phyloP scores from a whole-genome alignment of 768 basidiomycete genomes.

The Serpula lacrymans region DNA sequence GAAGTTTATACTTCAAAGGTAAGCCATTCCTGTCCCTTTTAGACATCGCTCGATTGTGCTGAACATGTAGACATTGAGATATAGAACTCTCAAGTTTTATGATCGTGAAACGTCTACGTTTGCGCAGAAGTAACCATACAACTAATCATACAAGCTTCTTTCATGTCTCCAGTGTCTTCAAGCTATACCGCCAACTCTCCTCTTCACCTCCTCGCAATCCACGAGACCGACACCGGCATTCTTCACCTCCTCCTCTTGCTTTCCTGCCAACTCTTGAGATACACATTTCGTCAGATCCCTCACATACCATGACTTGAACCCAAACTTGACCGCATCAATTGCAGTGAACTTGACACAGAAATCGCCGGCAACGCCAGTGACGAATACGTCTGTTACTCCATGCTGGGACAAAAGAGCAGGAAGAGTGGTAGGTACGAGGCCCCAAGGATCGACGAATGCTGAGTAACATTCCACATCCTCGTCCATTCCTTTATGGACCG shows the following conservation, averaged over 20 bases:
- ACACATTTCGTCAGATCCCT: slow-evolving; percentile 46
- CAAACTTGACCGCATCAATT: slow-evolving; percentile 47
- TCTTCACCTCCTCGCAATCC: slow-evolving; percentile 26
- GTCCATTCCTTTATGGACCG: slow-evolving; percentile 56
- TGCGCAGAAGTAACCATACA: too few species aligned
- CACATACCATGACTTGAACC: slow-evolving; percentile 49
- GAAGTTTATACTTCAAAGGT: too few species aligned
- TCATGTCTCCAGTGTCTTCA: too few species aligned
- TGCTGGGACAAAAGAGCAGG: slow-evolving; percentile 36
- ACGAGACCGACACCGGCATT: slow-evolving; percentile 32
- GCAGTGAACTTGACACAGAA: slow-evolving; percentile 69
- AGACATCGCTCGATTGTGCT: too few species aligned
- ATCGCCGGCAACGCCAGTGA: slow-evolving; percentile 73
- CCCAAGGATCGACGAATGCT: slow-evolving; percentile 67
- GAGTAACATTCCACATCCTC: slow-evolving; percentile 72
- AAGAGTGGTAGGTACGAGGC: slow-evolving; percentile 45
- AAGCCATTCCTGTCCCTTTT: too few species aligned
- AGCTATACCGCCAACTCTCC: slow-evolving; percentile 14
- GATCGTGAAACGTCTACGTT: too few species aligned
- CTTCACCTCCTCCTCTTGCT: slow-evolving; percentile 36
- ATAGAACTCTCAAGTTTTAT: too few species aligned
- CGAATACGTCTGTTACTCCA: slow-evolving; percentile 53
- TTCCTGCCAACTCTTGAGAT: slow-evolving; percentile 22
- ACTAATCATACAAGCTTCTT: too few species aligned
- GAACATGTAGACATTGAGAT: too few species aligned